Evolutionary conservation across 495 filamentous ascomycete genomes (phyloP), one percentile per base, ranked within the genome.

Genomic region (Cudoniella acicularis): DNA sequence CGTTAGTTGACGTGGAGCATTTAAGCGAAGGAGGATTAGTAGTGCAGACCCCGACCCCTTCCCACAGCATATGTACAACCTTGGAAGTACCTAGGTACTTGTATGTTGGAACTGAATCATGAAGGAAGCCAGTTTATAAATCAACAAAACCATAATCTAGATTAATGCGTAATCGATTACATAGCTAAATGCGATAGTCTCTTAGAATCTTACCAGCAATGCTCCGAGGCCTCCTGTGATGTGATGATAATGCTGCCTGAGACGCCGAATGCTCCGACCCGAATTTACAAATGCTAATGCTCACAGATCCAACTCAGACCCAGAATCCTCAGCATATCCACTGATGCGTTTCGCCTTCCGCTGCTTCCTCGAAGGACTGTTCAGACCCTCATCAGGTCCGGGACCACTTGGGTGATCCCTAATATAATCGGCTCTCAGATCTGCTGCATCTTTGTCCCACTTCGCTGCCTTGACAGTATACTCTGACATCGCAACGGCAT

Each of bases 361-460:
- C 17, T 67, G 65, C 48, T 62, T 56, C 30, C 59, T 63, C 21
- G 57, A 56, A 23, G 64, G 67, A 51, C 60, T 67, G 24, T 61
- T 61, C 21, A 49, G 2, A 26, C 60, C 56, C 42, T 76, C 73
- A 25, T 73, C 73, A 3, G 69, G 68, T 24, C 67, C 66, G 0
- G 73, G 67, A 17, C 71, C 49, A 52, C 64, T 74, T 21, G 82
- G 87, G 69, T 91, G 77, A 17, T 77, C 79, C 47, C 75, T 75
- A 59, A 85, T 85, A 72, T 84, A 94, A 56, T 79, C 76, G 47
- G 71, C 75, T 66, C 84, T 84, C 24, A 89, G 75, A 61, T 79
- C 75, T 10, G 67, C 69, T 1, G 85, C 85, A 45, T 77, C 79
- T 3, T 73, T 73, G 66, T 96, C 90, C 89, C 91, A 97, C 57